phyloP scores from a whole-genome alignment of 73 alveolate species.

The Paramecium tetraurelia region DNA sequence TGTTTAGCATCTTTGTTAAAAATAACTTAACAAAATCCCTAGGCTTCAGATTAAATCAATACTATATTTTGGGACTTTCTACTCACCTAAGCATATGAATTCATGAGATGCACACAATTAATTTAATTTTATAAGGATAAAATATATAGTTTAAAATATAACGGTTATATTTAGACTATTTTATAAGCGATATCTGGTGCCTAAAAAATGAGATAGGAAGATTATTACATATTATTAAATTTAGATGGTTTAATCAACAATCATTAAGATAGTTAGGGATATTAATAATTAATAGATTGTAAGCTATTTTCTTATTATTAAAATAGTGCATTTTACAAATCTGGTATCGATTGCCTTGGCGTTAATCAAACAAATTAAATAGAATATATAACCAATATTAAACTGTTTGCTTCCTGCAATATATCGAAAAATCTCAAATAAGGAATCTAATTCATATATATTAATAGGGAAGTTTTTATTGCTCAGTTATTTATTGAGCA shows the following conservation, averaged over 20 bases:
- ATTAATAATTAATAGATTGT: not conserved
- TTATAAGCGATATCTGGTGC: not conserved
- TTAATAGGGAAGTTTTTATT: not conserved
- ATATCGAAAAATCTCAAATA: not conserved
- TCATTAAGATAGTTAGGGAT: not conserved
- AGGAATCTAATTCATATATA: not conserved
- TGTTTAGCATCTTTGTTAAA: not conserved
- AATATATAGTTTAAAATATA: not conserved
- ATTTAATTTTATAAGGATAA: not conserved
- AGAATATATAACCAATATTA: not conserved
- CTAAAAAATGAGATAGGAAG: not conserved
- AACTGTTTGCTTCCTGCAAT: not conserved
- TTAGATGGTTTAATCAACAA: not conserved
- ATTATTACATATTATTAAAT: not conserved
- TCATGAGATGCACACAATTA: not conserved
- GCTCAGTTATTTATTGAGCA: not conserved
- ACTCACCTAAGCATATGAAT: not conserved
- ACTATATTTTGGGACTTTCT: slow-evolving; percentile 2
- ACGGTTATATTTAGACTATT: not conserved
- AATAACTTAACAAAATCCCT: not conserved
- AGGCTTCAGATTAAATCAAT: not conserved
- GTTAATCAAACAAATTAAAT: not conserved
- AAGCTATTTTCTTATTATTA: not conserved
- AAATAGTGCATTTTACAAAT: not conserved
- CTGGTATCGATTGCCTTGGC: not conserved